Percentiles rank a stretch among this genome's conserved stretches.
Conservation (phyloP, 1,284 basidiomycete species). For the Trichosporon sp. region DNA sequence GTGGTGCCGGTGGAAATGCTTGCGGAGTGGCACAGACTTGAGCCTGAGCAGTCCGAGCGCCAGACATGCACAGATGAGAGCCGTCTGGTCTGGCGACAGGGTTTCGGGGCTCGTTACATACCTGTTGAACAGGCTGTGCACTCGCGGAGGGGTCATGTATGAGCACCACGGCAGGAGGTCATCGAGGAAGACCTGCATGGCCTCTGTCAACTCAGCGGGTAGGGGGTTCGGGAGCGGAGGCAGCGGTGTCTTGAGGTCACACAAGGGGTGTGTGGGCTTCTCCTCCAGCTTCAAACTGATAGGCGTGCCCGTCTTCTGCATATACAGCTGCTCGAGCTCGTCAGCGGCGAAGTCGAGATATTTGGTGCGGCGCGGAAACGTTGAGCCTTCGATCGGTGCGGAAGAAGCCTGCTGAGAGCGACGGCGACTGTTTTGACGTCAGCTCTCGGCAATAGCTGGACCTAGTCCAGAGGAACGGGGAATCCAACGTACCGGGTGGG, state of each 20-base stretch:
- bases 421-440: slow-evolving; percentile 23
- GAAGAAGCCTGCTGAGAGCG: slow-evolving; percentile 27
- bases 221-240: slow-evolving; percentile 27
- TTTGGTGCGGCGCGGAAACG: slow-evolving; percentile 30
- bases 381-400: slow-evolving; percentile 29
- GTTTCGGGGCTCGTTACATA: slow-evolving; percentile 26
- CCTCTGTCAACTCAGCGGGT: slow-evolving; percentile 21
- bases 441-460: not conserved
- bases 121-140: slow-evolving; percentile 28
- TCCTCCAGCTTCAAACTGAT: slow-evolving; percentile 28
- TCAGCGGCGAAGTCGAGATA: slow-evolving; percentile 22
- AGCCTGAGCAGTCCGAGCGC: slow-evolving; percentile 29
- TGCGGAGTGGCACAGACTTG: slow-evolving; percentile 11
- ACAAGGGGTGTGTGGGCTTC: slow-evolving; percentile 23
- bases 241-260: slow-evolving; percentile 27
- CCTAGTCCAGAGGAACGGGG: not conserved
- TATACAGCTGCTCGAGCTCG: slow-evolving; percentile 29
- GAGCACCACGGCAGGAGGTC: slow-evolving; percentile 31
- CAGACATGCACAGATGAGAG: slow-evolving; percentile 27
- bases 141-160: slow-evolving; percentile 28
- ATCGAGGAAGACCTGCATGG: slow-evolving; percentile 29
- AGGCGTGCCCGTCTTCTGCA: slow-evolving; percentile 16
- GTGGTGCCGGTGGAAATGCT: not conserved
- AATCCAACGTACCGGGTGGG: slow-evolving; percentile 22
- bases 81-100: slow-evolving; percentile 28